These are phyloP conservation scores for Coniella lustricola DNA, from an alignment of 2,329 filamentous ascomycete species.

Conservation along the genomic window DNA sequence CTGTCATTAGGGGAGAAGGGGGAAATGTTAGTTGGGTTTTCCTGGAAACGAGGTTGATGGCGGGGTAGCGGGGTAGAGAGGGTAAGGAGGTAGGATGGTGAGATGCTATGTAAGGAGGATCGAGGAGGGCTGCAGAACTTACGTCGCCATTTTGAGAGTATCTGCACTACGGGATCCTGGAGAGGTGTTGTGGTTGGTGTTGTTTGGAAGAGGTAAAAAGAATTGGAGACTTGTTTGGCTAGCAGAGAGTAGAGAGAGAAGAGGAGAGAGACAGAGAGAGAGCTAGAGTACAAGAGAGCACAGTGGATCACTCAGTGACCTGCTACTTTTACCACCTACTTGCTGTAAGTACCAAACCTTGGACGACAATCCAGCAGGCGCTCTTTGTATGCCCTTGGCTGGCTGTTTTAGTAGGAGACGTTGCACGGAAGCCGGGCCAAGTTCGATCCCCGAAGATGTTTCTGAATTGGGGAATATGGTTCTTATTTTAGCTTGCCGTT, in stretches of 20 bases:
- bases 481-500: too few species aligned
- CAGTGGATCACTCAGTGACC: too few species aligned
- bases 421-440: conserved; percentile 4
- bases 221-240: background rate
- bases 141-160: conserved; percentile 24
- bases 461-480: conserved; percentile 1
- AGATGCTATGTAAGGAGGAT: background rate
- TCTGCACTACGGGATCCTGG: too few species aligned
- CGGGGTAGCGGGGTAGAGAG: conserved; percentile 20
- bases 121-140: background rate
- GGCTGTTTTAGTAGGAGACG: background rate
- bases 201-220: background rate
- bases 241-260: too few species aligned
- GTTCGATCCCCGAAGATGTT: conserved; percentile 8
- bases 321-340: too few species aligned
- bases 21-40: conserved; percentile 6
- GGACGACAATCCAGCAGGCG: too few species aligned
- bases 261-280: too few species aligned
- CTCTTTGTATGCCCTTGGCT: background rate
- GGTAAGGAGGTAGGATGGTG: background rate
- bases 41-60: conserved; percentile 16
- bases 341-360: too few species aligned
- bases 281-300: background rate
- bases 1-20: conserved; percentile 35
- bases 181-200: too few species aligned